Percentiles rank a stretch among this genome's conserved stretches.
Evolutionary conservation across 495 filamentous ascomycete species (phyloP).

Genomic region (Articulospora tetracladia): DNA sequence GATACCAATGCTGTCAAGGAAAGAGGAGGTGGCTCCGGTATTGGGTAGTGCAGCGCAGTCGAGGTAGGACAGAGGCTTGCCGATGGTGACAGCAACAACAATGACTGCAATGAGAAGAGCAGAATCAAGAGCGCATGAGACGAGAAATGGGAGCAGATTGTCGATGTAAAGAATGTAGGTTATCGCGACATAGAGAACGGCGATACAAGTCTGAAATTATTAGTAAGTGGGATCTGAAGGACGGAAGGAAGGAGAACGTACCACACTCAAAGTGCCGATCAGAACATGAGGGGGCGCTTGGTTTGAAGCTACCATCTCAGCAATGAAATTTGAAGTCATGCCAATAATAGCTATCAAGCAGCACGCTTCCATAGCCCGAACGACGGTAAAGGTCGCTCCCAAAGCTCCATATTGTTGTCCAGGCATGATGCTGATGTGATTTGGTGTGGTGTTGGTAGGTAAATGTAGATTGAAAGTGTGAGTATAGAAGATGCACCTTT

Average conservation of each 20-base stretch:
- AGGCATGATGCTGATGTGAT: constrained; percentile 18
- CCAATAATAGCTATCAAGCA: constrained; percentile 78
- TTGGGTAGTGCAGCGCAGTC: constrained; percentile 53
- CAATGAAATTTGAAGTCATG: constrained; percentile 77
- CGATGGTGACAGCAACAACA: constrained; percentile 66
- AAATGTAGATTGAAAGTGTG: neutral
- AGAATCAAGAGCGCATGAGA: constrained; percentile 60
- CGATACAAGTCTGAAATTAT: constrained; percentile 60
- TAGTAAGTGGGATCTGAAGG: neutral
- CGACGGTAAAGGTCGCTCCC: constrained; percentile 71
- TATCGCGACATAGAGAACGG: constrained; percentile 71
- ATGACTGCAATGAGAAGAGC: constrained; percentile 67
- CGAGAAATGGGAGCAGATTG: constrained; percentile 66
- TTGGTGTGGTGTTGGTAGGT: neutral
- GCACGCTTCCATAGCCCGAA: constrained; percentile 65
- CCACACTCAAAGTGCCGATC: constrained; percentile 73
- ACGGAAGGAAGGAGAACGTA: constrained; percentile 44
- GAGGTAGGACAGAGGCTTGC: constrained; percentile 76
- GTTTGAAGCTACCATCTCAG: constrained; percentile 62
- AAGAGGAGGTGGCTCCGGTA: constrained; percentile 28
- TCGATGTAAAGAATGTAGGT: constrained; percentile 75
- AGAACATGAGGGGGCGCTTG: constrained; percentile 65
- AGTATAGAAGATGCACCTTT: no score
- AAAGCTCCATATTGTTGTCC: constrained; percentile 60
- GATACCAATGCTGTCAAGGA: constrained; percentile 26